Percentiles rank a stretch among this genome's conserved stretches.
Evolutionary conservation across 148 eudicot species (phyloP).

Genomic region (Euryodendron excelsum): DNA sequence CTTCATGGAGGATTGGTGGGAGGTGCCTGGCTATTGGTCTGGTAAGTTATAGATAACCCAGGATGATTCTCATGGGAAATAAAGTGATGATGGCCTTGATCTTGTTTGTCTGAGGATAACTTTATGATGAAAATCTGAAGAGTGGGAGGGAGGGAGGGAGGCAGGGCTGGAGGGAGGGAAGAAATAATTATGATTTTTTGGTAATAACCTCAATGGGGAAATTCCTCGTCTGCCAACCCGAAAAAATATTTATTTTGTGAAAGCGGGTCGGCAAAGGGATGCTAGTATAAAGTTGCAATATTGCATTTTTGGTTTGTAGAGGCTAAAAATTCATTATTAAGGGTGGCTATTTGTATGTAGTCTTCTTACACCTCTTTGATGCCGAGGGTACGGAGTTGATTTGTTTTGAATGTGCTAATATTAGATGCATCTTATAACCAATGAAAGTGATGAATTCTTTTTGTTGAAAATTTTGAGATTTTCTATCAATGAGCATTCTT

Average conservation of each 20-base stretch:
- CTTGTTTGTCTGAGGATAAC: neutral
- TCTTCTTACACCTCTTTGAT: no score
- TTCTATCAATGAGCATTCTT: neutral
- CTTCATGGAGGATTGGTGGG: neutral
- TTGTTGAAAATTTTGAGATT: neutral
- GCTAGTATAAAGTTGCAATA: neutral
- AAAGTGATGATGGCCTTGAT: neutral
- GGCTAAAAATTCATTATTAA: neutral
- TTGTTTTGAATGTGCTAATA: neutral
- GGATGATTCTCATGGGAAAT: neutral
- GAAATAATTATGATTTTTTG: neutral
- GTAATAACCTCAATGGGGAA: neutral
- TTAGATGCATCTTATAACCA: neutral
- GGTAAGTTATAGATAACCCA: neutral
- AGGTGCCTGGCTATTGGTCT: neutral
- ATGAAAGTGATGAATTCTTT: neutral
- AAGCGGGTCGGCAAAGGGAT: constrained; percentile 6
- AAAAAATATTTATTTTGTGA: neutral
- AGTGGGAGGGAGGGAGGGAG: neutral
- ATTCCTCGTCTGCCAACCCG: neutral
- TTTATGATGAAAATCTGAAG: neutral
- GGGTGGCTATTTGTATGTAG: no score
- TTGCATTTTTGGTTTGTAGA: neutral
- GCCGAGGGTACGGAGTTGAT: neutral
- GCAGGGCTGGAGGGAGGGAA: neutral